Base-by-base conservation (phyloP, 352 stramenopile genomes). In the Pythium biforme region DNA sequence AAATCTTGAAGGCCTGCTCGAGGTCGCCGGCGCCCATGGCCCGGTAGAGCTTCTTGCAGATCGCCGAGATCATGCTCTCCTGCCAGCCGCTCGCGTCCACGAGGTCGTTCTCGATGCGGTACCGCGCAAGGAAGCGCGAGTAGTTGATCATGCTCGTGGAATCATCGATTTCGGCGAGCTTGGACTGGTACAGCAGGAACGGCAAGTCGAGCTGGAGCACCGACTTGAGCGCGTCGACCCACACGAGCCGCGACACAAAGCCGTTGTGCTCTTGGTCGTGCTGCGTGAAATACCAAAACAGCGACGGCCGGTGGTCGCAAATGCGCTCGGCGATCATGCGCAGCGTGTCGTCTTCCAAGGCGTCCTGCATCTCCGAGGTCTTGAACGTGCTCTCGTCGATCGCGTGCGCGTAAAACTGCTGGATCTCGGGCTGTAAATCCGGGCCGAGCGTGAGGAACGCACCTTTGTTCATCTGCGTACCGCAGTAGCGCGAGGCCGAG, bases 251-350 rank as follows among this genome's bases (percentile, higher is more conserved):
- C 29, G 83, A 85, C 47, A 97, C 81, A 0, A 72, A 81, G 22
- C 92, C 91, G 14, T 91, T 89, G 74, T 94, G 83, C 39, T 94
- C 84, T n/a, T 93, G 86, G 62, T 97, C 91, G 61, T 97, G 81
- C 66, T 97, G 88, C 46, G 90, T 97, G 51, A 97, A 98, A 70
- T 97, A 97, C 91, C 92, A 97, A 70, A 94, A 98, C 11, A 98
- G 72, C 39, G 89, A 95, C 25, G 90, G 80, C 47, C 95, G 95
- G 68, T 96, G 88, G 64, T 97, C 91, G 34, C 90, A 92, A 59
- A 98, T 95, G 22, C 89, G 86, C 68, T 97, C 92, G 6, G 94
- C 94, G 67, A 98, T 97, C 90, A 97, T 96, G 25, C 87, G 88
- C n/a, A 96, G 66, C 23, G 87, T 95, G 69, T 96, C 89, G 46